Conservation (phyloP, 2,329 filamentous ascomycete species). For the Hirsutella thompsonii region DNA sequence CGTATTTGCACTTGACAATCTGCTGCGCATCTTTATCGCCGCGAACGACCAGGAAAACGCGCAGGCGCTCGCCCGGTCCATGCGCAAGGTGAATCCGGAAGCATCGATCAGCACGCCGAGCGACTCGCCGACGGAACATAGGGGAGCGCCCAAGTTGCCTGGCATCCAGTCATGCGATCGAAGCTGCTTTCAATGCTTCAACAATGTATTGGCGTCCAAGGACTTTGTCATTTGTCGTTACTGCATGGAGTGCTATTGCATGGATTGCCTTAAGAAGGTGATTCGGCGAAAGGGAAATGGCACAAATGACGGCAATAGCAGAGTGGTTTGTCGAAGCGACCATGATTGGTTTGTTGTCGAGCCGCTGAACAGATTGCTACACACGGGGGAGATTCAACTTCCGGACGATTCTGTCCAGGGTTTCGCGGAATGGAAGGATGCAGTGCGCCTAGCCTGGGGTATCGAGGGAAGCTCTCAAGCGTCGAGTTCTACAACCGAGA, state of each 20-base stretch:
- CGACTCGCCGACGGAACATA: constrained; percentile 15
- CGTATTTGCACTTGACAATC: constrained; percentile 26
- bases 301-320: constrained; percentile 13
- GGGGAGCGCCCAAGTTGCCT: constrained; percentile 21
- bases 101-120: constrained; percentile 13
- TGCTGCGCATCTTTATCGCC: constrained; percentile 24
- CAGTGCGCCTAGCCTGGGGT: constrained; percentile 18
- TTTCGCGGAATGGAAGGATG: constrained; percentile 23
- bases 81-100: constrained; percentile 20
- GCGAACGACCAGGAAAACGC: constrained; percentile 23
- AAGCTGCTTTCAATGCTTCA: constrained; percentile 24
- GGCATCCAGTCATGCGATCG: constrained; percentile 20
- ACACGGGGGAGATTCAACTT: constrained; percentile 25
- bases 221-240: constrained; percentile 22
- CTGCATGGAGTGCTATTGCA: constrained; percentile 26
- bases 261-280: constrained; percentile 16
- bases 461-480: background rate
- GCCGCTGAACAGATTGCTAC: constrained; percentile 19
- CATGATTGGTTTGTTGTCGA: constrained; percentile 27
- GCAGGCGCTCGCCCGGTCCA: constrained; percentile 23
- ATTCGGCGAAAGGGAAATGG: constrained; percentile 18
- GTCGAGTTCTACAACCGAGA: too few species aligned
- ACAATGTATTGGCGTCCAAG: constrained; percentile 16
- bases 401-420: constrained; percentile 15
- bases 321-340: constrained; percentile 20